These are phyloP conservation scores for Acacia confusa DNA, from an alignment of 306 rosid species.

Conservation along the genomic window DNA sequence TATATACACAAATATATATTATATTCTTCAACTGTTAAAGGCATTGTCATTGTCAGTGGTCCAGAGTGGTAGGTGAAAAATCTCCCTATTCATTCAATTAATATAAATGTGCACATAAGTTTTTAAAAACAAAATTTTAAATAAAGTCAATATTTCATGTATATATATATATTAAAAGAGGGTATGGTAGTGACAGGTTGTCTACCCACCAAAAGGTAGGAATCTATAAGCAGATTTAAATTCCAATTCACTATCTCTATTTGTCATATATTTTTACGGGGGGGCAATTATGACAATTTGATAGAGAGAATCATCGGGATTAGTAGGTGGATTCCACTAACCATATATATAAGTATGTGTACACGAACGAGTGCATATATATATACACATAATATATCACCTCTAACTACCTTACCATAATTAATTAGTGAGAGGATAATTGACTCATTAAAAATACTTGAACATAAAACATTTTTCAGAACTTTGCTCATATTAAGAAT, in stretches of 20 bases:
- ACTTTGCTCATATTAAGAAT: no score
- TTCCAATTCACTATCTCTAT: neutral
- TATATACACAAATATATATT: neutral
- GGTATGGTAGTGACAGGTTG: neutral
- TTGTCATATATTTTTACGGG: neutral
- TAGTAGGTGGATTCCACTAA: neutral
- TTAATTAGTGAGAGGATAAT: no score
- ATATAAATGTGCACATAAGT: slow-evolving; percentile 20
- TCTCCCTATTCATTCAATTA: slow-evolving; percentile 34
- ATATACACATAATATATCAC: no score
- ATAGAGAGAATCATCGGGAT: neutral
- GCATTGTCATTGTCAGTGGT: slow-evolving; percentile 45
- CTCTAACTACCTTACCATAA: no score
- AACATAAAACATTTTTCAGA: no score
- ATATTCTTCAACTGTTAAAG: slow-evolving; percentile 28
- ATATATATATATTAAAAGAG: neutral
- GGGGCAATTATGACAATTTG: neutral
- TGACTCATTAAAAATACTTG: no score
- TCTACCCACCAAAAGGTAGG: neutral
- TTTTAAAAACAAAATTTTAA: neutral
- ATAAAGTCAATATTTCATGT: neutral
- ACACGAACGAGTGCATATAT: neutral
- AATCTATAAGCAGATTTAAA: neutral
- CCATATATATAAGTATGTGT: neutral
- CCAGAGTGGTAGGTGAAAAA: slow-evolving; percentile 44